Conservation (phyloP, 805 yeast species). For the Kuraishia piskuri region DNA sequence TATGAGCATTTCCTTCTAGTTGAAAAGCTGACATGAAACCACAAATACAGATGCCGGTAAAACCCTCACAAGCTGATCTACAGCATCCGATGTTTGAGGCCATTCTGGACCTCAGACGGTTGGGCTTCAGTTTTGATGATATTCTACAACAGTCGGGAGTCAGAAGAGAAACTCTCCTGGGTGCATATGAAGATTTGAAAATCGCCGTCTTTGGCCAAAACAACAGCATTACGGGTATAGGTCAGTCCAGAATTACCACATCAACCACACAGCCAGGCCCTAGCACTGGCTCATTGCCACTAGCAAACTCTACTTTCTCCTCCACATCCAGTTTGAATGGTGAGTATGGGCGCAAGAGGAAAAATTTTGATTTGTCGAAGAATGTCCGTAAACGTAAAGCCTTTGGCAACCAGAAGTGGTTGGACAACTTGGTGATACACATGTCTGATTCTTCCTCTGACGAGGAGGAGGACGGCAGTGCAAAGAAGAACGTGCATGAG, state of each 20-base stretch:
- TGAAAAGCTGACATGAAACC: neutral
- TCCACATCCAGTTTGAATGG: neutral
- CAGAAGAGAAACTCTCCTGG: neutral
- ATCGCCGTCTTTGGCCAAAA: neutral
- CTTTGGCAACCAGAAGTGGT: conserved; percentile 13
- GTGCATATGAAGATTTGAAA: neutral
- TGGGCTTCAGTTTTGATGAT: conserved; percentile 13
- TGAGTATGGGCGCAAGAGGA: neutral
- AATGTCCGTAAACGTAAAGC: conserved; percentile 2
- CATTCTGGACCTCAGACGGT: conserved; percentile 12
- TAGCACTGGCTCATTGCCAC: neutral
- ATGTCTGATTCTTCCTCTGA: conserved; percentile 11
- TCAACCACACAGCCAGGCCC: neutral
- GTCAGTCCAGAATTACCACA: no score
- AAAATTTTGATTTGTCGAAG: neutral
- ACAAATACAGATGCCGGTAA: neutral
- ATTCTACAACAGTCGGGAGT: conserved; percentile 5
- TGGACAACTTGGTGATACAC: conserved; percentile 9
- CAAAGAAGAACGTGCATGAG: neutral
- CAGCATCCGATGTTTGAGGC: conserved; percentile 15
- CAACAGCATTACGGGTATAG: neutral
- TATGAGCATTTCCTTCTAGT: no score
- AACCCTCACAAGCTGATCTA: neutral
- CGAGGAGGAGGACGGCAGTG: conserved; percentile 1
- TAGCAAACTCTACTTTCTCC: neutral